phyloP scores from a whole-genome alignment of 305 asterid species.

The Fraxinus nigra region DNA sequence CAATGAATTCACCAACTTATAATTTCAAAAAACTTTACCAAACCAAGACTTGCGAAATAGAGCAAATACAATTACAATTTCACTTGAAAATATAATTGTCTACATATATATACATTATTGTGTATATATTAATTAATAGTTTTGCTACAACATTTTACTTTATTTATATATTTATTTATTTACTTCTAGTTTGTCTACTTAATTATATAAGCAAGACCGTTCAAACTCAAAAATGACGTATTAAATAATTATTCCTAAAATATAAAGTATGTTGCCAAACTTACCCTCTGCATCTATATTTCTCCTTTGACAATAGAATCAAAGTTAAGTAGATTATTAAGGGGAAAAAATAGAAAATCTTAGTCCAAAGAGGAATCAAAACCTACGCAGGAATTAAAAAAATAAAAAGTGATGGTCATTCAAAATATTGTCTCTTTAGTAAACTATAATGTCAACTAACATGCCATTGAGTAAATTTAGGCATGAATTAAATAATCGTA shows the following conservation, averaged over 20 bases:
- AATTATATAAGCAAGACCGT: background rate
- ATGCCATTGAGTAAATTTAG: background rate
- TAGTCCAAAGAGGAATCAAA: background rate
- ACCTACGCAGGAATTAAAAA: background rate
- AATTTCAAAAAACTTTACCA: no score
- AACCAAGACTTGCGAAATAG: no score
- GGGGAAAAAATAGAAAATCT: background rate
- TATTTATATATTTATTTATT: background rate
- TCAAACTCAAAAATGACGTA: background rate
- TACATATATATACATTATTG: no score
- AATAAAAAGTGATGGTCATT: no score
- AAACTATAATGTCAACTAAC: background rate
- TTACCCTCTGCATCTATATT: background rate
- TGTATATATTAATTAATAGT: no score
- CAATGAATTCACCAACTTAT: no score
- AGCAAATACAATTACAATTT: no score
- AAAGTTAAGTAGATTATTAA: background rate
- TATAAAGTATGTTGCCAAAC: background rate
- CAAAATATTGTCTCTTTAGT: background rate
- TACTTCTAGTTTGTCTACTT: background rate
- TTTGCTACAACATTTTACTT: background rate
- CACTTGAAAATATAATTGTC: no score
- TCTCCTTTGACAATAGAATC: conserved; percentile 16
- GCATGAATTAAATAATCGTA: background rate
- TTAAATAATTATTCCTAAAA: background rate